Base-by-base conservation (phyloP, 768 basidiomycete genomes). In the Suillus subalutaceus region DNA sequence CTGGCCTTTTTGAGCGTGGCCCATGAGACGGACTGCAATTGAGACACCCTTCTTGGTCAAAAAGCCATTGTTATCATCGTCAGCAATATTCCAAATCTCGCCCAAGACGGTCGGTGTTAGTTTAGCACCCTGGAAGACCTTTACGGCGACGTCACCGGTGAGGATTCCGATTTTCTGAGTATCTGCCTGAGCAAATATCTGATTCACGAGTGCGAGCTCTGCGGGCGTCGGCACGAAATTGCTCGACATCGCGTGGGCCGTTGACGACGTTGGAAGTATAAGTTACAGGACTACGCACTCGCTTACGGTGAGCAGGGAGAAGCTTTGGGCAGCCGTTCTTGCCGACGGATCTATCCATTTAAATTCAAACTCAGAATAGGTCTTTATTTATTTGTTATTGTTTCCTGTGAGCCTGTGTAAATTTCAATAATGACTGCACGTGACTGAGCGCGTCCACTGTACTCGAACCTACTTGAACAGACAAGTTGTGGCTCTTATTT, bases 61-160 rank as follows among this genome's bases (percentile, higher is more conserved):
- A 80, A 90, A 95, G 2, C 97, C 97, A 67, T 93, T 93, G 82
- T 98, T 96, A 40, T 96, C 90, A 64, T 92, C 89, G 81, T 99
- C 97, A 60, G 95, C 90, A 66, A 99, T 80, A 66, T 82, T 86
- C 97, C 97, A 99, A 69, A 99, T 90, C 80, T 97, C 94, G 55
- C 96, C 94, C 68, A 99, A 88, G 43, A 85, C 84, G 20, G 85
- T 81, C 10, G 94, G 89, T 46, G 88, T 80, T 67, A 99, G 86
- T 73, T 92, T 90, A 63, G 96, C 90, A 65, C 92, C 90, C 66
- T 87, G 84, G 72, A 99, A 94, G 66, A 96, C 83, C 74, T 86
- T 88, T 75, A 97, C 90, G 62, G 96, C 97, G 72, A 90, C 88
- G 69, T 97, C 95, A 72, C 96, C 96, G 18, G 93, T 93, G 75